Percentiles rank a stretch among this genome's conserved stretches.
These are phyloP conservation scores for Exophiala sp. DNA, from an alignment of 2,329 filamentous ascomycete genomes.

Conservation along the genomic window DNA sequence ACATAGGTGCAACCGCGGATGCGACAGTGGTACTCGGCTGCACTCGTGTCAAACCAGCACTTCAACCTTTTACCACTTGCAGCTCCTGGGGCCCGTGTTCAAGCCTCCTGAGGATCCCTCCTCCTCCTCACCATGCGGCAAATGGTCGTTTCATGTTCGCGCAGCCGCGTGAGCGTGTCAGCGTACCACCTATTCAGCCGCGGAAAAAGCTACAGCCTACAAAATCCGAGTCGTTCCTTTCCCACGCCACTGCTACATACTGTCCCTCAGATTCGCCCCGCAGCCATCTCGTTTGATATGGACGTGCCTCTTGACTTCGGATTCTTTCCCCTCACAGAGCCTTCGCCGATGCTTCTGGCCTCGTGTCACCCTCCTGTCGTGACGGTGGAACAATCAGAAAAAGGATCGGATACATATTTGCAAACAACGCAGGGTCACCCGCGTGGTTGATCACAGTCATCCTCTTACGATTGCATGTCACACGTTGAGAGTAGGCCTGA, in stretches of 20 bases:
- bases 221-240: too few species aligned
- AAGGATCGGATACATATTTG: too few species aligned
- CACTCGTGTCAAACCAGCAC: background rate
- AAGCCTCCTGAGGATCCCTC: too few species aligned
- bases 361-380: background rate
- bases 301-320: too few species aligned
- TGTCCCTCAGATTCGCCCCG: background rate
- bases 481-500: slow-evolving; percentile 15
- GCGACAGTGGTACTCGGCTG: too few species aligned
- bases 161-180: slow-evolving; percentile 11
- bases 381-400: too few species aligned
- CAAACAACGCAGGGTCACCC: too few species aligned
- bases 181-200: too few species aligned
- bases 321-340: background rate
- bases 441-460: slow-evolving; percentile 16
- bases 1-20: too few species aligned
- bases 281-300: background rate
- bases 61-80: too few species aligned
- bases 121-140: slow-evolving; percentile 17
- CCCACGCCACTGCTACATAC: too few species aligned
- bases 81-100: background rate
- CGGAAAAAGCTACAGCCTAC: too few species aligned
- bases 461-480: slow-evolving; percentile 16
- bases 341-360: background rate
- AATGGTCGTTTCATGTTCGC: slow-evolving; percentile 20